Evolutionary conservation across 169 alveolate genomes (phyloP), one percentile per base, ranked within the genome.

Genomic region (Plasmodium berghei): DNA sequence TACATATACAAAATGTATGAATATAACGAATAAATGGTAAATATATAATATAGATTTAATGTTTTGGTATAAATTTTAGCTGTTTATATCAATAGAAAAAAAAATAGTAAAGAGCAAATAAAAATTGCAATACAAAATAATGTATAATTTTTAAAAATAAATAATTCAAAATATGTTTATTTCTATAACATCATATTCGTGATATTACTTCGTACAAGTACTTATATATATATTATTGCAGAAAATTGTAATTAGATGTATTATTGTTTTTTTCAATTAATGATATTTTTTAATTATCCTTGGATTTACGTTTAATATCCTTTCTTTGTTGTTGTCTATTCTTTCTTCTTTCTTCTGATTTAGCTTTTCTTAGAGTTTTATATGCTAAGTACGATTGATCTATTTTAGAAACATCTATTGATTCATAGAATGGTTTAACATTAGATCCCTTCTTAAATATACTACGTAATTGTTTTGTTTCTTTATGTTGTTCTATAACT

Each of bases 401-500:
- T 34, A 80, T 80, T 24, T 80, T 80, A 42, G 90, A 80, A 6
- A 64, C 70, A 18, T 80, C 90, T 0, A 66, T 80, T 9, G 90
- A 14, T 55, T 80, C 90, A 16, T 34, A 80, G 90, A 52, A 66
- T 26, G 80, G 90, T 16, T 63, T 66, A 22, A 58, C 49, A 16
- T 54, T 80, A 52, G 72, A 54, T 64, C 67, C 75, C 9, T 80
- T 63, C 80, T 64, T 67, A 34, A 80, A 80, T 52, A 66, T 63
- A 20, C 80, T 64, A 34, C 67, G 90, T 63, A 66, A 45, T 64
- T 89, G 95, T 87, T 92, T 88, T 62, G 49, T 87, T n/a, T 89
- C 55, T 24, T 62, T 93, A 80, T 89, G 48, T 66, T 93, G 80
- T 59, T 89, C 88, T 66, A 93, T 72, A 64, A 88, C 94, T 70